Evolutionary conservation across 2,329 filamentous ascomycete genomes (phyloP), one percentile per base, ranked within the genome.

Genomic region (Alternaria viburni): DNA sequence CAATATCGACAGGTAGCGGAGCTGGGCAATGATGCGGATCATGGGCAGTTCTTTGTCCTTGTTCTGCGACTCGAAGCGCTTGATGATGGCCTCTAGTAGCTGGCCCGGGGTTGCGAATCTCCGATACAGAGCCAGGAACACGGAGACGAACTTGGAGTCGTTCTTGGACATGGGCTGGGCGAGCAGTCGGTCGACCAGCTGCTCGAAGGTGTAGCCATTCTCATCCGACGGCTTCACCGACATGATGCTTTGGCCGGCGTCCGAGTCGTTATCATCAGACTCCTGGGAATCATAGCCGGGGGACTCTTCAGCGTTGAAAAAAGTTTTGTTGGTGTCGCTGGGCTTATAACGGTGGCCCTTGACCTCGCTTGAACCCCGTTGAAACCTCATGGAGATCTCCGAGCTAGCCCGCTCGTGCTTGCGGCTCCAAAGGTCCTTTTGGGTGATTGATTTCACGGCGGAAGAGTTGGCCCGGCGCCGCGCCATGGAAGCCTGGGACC

Each of bases 91-190:
- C 44, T 89, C 87, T 56, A 98, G 88, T 5, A 99, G 85, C 68
- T 91, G 87, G 10, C 87, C 86, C 0, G 96, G 96, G 2, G 94
- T 88, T 5, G 93, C 91, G 77, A 99, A 98, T 78, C 96, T 96
- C 66, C 96, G 91, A 80, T 98, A 98, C 13, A 98, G 84, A 68
- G 95, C 97, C 28, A 98, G 85, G 74, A 98, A 98, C 17, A 97
- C 90, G 47, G 93, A 89, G 2, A 88, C 87, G 75, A 97, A 99
- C 79, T 97, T 97, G 61, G 88, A 86, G 76, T 98, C 96, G n/a
- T 90, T 87, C 75, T 93, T 93, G 26, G 92, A 93, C 82, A 95
- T 90, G 36, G 92, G 92, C 65, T 92, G 87, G 1, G 90, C 87
- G 23, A 98, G 85, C 44, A 99, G 86, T n/a, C 93, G 90, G 79